Conservation (phyloP, 2,329 filamentous ascomycete species). For the Ceratocystis harringtonii region DNA sequence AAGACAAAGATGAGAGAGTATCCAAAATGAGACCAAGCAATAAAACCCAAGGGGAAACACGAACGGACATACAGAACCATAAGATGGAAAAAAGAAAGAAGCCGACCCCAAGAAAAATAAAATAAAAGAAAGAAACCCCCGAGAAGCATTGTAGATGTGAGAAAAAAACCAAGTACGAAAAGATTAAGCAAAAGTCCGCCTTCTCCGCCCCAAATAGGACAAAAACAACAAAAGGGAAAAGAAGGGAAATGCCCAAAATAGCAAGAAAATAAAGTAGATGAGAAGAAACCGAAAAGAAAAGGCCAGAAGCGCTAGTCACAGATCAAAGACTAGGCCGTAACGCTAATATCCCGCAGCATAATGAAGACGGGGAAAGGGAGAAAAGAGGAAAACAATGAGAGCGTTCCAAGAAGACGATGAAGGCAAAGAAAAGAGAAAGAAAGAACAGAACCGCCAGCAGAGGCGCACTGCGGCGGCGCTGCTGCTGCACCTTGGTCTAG, state of each 20-base stretch:
- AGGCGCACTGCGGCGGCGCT: background rate
- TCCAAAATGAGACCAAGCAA: conserved; percentile 9
- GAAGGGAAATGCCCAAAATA: background rate
- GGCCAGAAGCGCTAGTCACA: background rate
- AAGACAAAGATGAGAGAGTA: conserved; percentile 6
- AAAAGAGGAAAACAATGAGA: background rate
- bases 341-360: background rate
- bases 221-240: background rate
- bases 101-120: conserved; percentile 7
- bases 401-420: background rate
- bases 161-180: background rate
- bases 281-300: background rate
- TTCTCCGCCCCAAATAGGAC: background rate
- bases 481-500: background rate
- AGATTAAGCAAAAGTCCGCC: background rate
- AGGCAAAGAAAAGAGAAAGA: background rate
- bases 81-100: conserved; percentile 2
- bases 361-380: background rate
- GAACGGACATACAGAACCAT: background rate
- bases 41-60: background rate
- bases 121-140: background rate
- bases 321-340: background rate
- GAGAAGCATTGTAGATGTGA: conserved; percentile 2
- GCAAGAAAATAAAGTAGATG: background rate
- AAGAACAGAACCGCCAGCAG: background rate